These are phyloP conservation scores for Lactuca saligna DNA, from an alignment of 129 eudicot species.

Conservation along the genomic window DNA sequence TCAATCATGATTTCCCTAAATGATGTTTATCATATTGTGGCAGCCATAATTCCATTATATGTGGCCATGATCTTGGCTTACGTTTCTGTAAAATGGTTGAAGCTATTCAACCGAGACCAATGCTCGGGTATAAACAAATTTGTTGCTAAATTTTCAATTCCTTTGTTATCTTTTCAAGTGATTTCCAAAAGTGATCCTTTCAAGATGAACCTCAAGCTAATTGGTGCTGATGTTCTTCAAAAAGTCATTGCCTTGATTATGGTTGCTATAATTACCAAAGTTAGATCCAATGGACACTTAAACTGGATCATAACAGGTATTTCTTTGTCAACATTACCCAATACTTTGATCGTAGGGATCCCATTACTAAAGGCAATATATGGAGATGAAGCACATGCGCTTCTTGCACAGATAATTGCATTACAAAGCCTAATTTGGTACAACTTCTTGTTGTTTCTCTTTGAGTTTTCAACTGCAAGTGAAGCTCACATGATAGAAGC, in stretches of 20 bases:
- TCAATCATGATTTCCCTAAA: constrained; percentile 51
- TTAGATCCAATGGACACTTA: constrained; percentile 55
- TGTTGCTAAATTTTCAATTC: constrained; percentile 73
- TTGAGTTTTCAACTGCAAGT: constrained; percentile 54
- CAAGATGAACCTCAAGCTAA: constrained; percentile 64
- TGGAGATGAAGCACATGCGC: constrained; percentile 57
- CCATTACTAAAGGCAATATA: constrained; percentile 68
- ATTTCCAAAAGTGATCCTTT: constrained; percentile 63
- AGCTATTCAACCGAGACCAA: constrained; percentile 60
- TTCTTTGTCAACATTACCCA: constrained; percentile 74
- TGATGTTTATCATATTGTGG: constrained; percentile 53
- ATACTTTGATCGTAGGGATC: constrained; percentile 73
- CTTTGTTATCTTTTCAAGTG: constrained; percentile 67
- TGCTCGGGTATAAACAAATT: constrained; percentile 78
- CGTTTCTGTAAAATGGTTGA: constrained; percentile 58
- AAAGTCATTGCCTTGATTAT: constrained; percentile 49
- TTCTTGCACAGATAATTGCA: constrained; percentile 66
- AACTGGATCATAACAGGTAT: constrained; percentile 75
- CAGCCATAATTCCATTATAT: constrained; percentile 62
- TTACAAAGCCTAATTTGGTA: constrained; percentile 79
- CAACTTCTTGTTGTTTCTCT: constrained; percentile 60
- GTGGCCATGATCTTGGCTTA: constrained; percentile 70
- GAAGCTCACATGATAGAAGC: constrained; percentile 28
- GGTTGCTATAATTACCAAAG: constrained; percentile 40
- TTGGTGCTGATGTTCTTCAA: constrained; percentile 68